Evolutionary conservation across 306 rosid species (phyloP).

Genomic region (Cicer arietinum): DNA sequence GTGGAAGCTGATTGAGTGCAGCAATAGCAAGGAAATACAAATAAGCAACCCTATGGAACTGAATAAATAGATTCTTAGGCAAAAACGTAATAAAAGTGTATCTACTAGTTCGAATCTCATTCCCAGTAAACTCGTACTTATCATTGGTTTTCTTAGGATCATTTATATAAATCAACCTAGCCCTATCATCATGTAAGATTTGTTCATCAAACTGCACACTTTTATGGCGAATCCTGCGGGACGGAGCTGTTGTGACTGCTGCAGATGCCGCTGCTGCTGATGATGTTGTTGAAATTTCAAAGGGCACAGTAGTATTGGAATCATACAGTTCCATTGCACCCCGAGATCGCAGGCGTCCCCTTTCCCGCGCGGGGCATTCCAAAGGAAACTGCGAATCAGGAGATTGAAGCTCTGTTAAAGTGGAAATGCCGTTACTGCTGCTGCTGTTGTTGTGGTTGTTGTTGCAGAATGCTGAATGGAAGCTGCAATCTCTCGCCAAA

Average conservation of each 20-base stretch:
- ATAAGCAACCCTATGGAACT: constrained; percentile 94
- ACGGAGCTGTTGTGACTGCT: constrained; percentile 11
- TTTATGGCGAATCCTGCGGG: constrained; percentile 67
- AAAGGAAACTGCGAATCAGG: constrained; percentile 54
- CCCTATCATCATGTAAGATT: constrained; percentile 57
- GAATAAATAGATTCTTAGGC: constrained; percentile 90
- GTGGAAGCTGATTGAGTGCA: constrained; percentile 97
- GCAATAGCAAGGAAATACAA: constrained; percentile 94
- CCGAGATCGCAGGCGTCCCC: constrained; percentile 57
- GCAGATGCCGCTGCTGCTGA: constrained; percentile 12
- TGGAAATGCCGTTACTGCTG: neutral
- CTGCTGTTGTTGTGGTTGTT: neutral
- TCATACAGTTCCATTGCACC: constrained; percentile 81
- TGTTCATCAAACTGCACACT: constrained; percentile 70
- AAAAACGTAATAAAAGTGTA: constrained; percentile 85
- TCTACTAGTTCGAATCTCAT: constrained; percentile 84
- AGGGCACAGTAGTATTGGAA: constrained; percentile 43
- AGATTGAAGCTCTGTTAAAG: constrained; percentile 38
- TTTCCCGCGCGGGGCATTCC: constrained; percentile 67
- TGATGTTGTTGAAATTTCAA: constrained; percentile 59
- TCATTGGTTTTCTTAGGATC: constrained; percentile 83
- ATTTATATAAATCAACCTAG: constrained; percentile 81
- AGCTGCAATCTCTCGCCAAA: constrained; percentile 45
- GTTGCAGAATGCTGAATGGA: constrained; percentile 37
- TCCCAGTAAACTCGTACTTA: constrained; percentile 88